These are phyloP conservation scores for Metrosideros polymorpha DNA, from an alignment of 441 rosid genomes.

Conservation along the genomic window DNA sequence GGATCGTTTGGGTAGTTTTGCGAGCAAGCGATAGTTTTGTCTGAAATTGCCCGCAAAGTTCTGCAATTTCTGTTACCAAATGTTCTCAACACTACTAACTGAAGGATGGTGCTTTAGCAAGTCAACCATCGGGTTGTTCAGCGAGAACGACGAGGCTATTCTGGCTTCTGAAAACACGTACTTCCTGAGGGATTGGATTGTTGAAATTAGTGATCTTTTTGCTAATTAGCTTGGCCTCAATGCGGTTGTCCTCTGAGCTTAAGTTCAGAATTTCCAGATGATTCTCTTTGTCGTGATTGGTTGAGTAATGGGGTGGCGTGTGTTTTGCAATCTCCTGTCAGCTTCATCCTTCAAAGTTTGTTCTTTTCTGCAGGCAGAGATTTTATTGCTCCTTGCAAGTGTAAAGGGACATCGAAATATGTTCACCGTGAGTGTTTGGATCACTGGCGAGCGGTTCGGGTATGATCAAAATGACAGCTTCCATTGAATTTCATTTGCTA, in stretches of 20 bases:
- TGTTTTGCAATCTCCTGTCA: background rate
- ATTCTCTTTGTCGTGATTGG: background rate
- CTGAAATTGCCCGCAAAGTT: background rate
- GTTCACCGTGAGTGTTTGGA: slow-evolving; percentile 98
- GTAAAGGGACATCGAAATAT: slow-evolving; percentile 97
- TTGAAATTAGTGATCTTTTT: background rate
- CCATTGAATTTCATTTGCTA: accelerated
- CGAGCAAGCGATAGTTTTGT: background rate
- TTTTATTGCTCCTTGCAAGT: slow-evolving; percentile 98
- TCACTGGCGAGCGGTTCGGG: slow-evolving; percentile 97
- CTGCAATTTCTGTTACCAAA: background rate
- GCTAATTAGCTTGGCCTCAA: background rate
- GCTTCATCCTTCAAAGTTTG: background rate
- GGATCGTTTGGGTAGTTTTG: background rate
- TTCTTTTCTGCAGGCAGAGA: slow-evolving; percentile 71
- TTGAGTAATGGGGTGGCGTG: background rate
- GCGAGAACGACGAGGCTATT: background rate
- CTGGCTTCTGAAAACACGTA: background rate
- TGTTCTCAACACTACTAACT: too few species aligned
- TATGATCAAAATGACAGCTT: slow-evolving; percentile 5
- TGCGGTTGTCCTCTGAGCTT: background rate
- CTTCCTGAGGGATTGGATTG: background rate
- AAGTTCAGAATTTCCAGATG: background rate
- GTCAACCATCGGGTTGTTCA: background rate
- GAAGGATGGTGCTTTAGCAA: background rate